Percentiles rank a stretch among this genome's conserved stretches.
These are phyloP conservation scores for Cytospora chrysosperma DNA, from an alignment of 2,329 filamentous ascomycete species.

Conservation along the genomic window DNA sequence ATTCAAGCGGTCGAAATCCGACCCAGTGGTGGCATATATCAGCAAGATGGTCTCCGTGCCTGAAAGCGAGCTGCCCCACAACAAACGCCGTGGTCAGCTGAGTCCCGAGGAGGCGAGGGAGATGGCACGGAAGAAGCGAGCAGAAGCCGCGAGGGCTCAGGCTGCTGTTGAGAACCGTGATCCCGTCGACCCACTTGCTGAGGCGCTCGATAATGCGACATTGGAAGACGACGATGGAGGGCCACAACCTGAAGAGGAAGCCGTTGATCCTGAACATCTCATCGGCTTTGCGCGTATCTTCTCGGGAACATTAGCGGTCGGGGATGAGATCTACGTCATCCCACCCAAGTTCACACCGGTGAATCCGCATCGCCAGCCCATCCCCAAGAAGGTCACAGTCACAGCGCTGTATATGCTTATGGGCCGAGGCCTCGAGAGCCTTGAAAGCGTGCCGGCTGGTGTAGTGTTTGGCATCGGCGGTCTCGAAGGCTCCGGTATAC, in stretches of 20 bases:
- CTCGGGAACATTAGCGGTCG: slow-evolving; percentile 84
- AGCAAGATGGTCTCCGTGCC: slow-evolving; percentile 98
- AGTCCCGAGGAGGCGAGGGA: slow-evolving; percentile 89
- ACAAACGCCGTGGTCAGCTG: slow-evolving; percentile 74
- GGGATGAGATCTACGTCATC: slow-evolving; percentile 87
- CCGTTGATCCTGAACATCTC: slow-evolving; percentile 77
- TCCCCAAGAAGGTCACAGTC: slow-evolving; percentile 79
- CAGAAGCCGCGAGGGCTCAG: slow-evolving; percentile 80
- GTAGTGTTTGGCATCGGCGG: slow-evolving; percentile 95
- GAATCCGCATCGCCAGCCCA: slow-evolving; percentile 67
- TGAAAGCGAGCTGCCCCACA: slow-evolving; percentile 86
- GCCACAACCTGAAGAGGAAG: slow-evolving; percentile 47
- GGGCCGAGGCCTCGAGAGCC: slow-evolving; percentile 81
- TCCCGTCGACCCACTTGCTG: slow-evolving; percentile 55
- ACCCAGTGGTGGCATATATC: slow-evolving; percentile 88
- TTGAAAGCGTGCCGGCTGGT: slow-evolving; percentile 84
- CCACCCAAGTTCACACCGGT: slow-evolving; percentile 91
- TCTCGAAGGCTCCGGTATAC: slow-evolving; percentile 78
- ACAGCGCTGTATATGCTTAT: slow-evolving; percentile 92
- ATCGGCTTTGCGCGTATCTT: slow-evolving; percentile 95
- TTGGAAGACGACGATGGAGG: slow-evolving; percentile 51
- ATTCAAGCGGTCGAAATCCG: slow-evolving; percentile 68
- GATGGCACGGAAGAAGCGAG: slow-evolving; percentile 81
- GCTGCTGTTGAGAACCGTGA: slow-evolving; percentile 49
- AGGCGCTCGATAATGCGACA: slow-evolving; percentile 59